Evolutionary conservation across 2,329 filamentous ascomycete species (phyloP).

Genomic region (Trichophyton benhamiae): DNA sequence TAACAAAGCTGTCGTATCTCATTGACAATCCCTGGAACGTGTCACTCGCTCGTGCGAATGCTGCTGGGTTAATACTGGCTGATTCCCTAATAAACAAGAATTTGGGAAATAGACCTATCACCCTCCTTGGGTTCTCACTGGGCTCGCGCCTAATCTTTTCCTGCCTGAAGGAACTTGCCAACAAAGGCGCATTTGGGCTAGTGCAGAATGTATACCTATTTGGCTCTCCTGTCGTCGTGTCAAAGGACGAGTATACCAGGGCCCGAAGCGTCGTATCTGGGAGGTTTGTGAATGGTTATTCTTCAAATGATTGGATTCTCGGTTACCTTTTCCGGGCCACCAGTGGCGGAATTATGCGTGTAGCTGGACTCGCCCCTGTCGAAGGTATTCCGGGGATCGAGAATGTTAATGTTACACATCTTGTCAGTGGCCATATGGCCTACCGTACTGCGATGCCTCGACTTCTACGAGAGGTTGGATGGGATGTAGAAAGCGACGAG

Average conservation of each 20-base stretch:
- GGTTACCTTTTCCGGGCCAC: slow-evolving; percentile 92
- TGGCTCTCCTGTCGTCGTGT: slow-evolving; percentile 81
- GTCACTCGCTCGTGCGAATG: slow-evolving; percentile 79
- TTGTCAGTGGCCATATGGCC: slow-evolving; percentile 88
- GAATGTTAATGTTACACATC: slow-evolving; percentile 75
- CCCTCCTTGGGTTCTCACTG: slow-evolving; percentile 86
- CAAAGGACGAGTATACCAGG: slow-evolving; percentile 74
- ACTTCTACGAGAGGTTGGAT: slow-evolving; percentile 75
- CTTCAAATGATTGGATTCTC: slow-evolving; percentile 92
- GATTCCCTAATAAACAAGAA: slow-evolving; percentile 89
- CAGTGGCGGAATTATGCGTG: slow-evolving; percentile 74
- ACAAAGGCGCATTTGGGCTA: slow-evolving; percentile 70
- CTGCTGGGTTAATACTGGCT: slow-evolving; percentile 81
- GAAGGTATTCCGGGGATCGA: slow-evolving; percentile 69
- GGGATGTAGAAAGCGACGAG: slow-evolving; percentile 83
- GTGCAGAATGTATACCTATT: slow-evolving; percentile 94
- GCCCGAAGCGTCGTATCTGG: slow-evolving; percentile 75
- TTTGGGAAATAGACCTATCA: slow-evolving; percentile 79
- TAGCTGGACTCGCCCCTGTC: slow-evolving; percentile 71
- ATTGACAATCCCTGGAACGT: slow-evolving; percentile 98
- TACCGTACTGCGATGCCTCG: slow-evolving; percentile 88
- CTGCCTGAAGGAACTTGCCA: slow-evolving; percentile 74
- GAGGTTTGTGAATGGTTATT: slow-evolving; percentile 90
- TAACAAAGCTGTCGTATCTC: slow-evolving; percentile 87
- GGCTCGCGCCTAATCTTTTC: slow-evolving; percentile 87